Evolutionary conservation across 306 rosid genomes (phyloP), one percentile per base, ranked within the genome.

Genomic region (Betula pendula): DNA sequence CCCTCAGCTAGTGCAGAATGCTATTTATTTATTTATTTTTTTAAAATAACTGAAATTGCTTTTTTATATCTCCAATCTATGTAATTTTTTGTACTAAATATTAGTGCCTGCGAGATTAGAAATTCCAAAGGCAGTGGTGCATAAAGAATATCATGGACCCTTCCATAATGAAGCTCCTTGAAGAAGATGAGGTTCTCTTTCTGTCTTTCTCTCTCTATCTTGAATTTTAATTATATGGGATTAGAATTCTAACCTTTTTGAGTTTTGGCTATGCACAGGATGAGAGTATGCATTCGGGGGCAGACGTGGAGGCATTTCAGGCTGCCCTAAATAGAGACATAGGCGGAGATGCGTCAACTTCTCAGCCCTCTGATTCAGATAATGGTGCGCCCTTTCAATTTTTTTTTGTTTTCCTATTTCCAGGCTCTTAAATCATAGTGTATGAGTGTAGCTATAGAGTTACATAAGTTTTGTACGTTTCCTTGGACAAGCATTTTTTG

Each of bases 231-330:
- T 47, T 72, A 66, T 74, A 52, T 38, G 47, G 52, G 53, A 63
- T 25, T 40, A 52, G 35, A 40, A 79, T 83, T 56, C 12, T 68
- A 65, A 27, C 40, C 70, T 8, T 75, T 35, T 12, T 42, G 69
- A 60, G 45, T 20, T 59, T 76, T 62, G 75, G 44, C 22, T 73
- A 68, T 82, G 73, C 43, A 42, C 79, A 93, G 97, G 97, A 93
- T 56, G 98, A 93, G 73, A 88, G 86, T 40, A 91, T 91, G 96
- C 97, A 91, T 82, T 91, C 97, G 3, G 96, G 97, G 58, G 96
- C 91, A 1, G 96, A 90, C 11, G 93, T 91, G 75, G 98, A 88
- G 80, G 97, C 97, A 33, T 91, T 94, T 42, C 96, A 91, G 87
- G 97, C 92, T 74, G 96, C 97, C 51, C 79, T 91, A 71, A 88